Evolutionary conservation across 192 early-diverging fungal species (phyloP), one percentile per base, ranked within the genome.

Genomic region (Coemansia sp.): DNA sequence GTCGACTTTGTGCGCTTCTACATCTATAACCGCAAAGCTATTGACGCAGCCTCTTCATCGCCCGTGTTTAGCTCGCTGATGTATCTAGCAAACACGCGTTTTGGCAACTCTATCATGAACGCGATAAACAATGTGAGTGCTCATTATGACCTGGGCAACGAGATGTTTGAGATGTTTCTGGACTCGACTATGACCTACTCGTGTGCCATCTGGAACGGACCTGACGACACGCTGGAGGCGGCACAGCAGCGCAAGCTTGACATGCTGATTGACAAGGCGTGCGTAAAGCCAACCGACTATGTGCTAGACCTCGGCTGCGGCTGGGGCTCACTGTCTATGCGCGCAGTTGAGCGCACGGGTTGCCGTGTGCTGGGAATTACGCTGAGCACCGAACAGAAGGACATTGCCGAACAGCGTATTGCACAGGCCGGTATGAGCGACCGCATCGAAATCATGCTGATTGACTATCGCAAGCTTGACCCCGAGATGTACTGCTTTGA

Each of bases 61-160:
- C 78, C 80, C 8, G 45, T 89, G 50, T 83, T 85, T 70, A 65
- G 61, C 48, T 48, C 81, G 43, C 61, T 89, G 48, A 86, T 86
- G 66, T 80, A 72, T 38, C 54, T 87, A 10, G 61, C 85, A 12
- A 81, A 74, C 68, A 78, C 84, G 12, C 83, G 73, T 22, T 86
- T 89, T 61, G 78, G 86, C 18, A 91, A 91, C 71, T 85, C 87
- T 1, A 65, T 89, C 54, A 59, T 78, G 27, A 89, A 88, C 65
- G 58, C 84, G 1, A 60, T 83, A 9, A 73, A 54, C 69, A 91
- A 91, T 61, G 85, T 91, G 39, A 78, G 75, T 6, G 88, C 88
- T 11, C 89, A 91, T 71, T 91, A 91, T 71, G 89, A 91, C 62
- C 76, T 91, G 51, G 86, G 85, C 41, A 89, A 91, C 69, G 88